Base-by-base conservation (phyloP, 768 basidiomycete genomes). In the Mycena galericulata region DNA sequence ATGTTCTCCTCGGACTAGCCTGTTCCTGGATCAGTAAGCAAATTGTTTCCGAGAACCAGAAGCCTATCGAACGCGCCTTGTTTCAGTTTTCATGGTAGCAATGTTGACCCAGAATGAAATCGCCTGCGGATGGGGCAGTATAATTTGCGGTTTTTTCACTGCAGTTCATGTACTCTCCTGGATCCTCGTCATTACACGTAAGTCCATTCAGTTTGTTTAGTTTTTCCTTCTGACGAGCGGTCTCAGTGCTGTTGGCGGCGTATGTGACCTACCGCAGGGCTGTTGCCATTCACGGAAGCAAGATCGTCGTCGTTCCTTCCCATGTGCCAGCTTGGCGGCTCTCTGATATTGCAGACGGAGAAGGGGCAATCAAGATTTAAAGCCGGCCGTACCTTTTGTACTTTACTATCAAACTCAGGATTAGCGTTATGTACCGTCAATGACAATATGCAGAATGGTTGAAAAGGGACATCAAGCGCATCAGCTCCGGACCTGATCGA, bases 221-320 rank as follows among this genome's bases (percentile, higher is more conserved):
- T 32, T 14, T 29, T 6, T 11, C 3, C 14, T 32, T 18, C 43
- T 47, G 47, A 65, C 15, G 17, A 22, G 24, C 17, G 10, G 36
- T 40, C 22, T 27, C 47, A 68, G 67, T 68, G 56, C 54, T 62
- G 36, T 40, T 10, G 54, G 60, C 66, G 22, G 66, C 59, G 20
- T 67, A 40, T 32, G 54, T 60, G 2, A 67, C 60, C 5, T 68
- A 68, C 32, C 61, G 54, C 26, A 32, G 55, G 50, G 67, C 67
- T 53, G 30, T 68, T 2, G 12, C 27, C 12, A 29, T 63, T 7
- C 67, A 68, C 55, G 67, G 67, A 32, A 53, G 29, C 24, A 30
- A 1, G 12, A 17, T 58, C 41, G 55, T 63, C n/a, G 29, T 38
- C n/a, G 9, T 32, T 24, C 67, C 67, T 17, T 38, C 46, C 6